These are phyloP conservation scores for Verticillium alfalfae DNA, from an alignment of 2,329 filamentous ascomycete genomes.

Conservation along the genomic window DNA sequence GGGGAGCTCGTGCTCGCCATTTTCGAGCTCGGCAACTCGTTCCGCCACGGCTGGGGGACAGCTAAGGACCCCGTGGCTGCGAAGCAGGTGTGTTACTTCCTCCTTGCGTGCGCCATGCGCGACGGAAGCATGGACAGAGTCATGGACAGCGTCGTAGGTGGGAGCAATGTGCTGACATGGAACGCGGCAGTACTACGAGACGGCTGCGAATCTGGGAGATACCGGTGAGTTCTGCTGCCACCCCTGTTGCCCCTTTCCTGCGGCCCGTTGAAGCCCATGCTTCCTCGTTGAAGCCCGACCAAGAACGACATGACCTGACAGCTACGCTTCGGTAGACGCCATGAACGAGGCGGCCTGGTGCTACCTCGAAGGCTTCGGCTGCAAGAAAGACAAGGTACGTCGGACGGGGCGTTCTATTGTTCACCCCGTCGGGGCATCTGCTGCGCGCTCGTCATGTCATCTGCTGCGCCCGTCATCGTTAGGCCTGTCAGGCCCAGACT, in stretches of 20 bases:
- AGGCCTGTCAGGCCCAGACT: neutral
- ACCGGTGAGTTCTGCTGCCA: constrained; percentile 48
- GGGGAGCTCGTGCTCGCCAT: constrained; percentile 95
- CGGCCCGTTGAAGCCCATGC: neutral
- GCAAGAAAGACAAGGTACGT: constrained; percentile 96
- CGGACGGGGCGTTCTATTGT: neutral
- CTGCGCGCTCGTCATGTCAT: neutral
- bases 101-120: too few species aligned
- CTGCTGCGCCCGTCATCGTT: neutral
- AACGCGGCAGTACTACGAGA: constrained; percentile 78
- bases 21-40: constrained; percentile 89
- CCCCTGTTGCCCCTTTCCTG: neutral
- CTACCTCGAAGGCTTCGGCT: constrained; percentile 93
- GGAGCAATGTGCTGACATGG: constrained; percentile 23
- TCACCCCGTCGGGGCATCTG: neutral
- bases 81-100: constrained; percentile 45
- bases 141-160: constrained; percentile 1
- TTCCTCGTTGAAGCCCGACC: constrained; percentile 4
- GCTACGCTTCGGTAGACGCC: constrained; percentile 55
- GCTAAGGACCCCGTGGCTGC: constrained; percentile 81
- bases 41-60: constrained; percentile 92
- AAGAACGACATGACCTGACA: constrained; percentile 5
- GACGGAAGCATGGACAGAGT: neutral
- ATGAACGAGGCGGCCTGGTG: constrained; percentile 98
- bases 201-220: constrained; percentile 92